Evolutionary conservation across 805 yeast species (phyloP).

Genomic region (Spathaspora gorwiae): DNA sequence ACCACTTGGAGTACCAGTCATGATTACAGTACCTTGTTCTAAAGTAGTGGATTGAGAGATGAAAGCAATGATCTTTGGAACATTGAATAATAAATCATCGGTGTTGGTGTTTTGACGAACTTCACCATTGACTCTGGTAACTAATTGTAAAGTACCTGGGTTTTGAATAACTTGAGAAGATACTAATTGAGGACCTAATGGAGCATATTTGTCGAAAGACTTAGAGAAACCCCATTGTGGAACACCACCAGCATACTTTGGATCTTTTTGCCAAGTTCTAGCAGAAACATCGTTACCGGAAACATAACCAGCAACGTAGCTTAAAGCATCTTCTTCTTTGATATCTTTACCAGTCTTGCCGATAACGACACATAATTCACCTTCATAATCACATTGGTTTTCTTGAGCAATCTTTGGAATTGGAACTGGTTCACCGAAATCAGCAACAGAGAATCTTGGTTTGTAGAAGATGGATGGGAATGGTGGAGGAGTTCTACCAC

Average conservation of each 20-base stretch:
- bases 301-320: constrained; percentile 48
- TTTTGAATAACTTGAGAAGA: constrained; percentile 25
- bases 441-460: constrained; percentile 43
- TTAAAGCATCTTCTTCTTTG: constrained; percentile 36
- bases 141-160: constrained; percentile 32
- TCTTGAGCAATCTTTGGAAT: constrained; percentile 40
- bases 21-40: constrained; percentile 49
- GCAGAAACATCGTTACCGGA: constrained; percentile 56
- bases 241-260: constrained; percentile 33
- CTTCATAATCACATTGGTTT: constrained; percentile 47
- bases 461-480: constrained; percentile 50
- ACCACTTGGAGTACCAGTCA: constrained; percentile 57
- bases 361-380: constrained; percentile 50
- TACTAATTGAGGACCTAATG: constrained; percentile 52
- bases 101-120: constrained; percentile 43
- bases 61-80: constrained; percentile 41
- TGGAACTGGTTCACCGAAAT: constrained; percentile 38
- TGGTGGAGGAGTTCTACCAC: constrained; percentile 38
- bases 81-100: constrained; percentile 45
- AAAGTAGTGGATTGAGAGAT: constrained; percentile 49
- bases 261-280: constrained; percentile 51
- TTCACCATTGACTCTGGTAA: constrained; percentile 45
- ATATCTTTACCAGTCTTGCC: constrained; percentile 47
- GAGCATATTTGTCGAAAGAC: constrained; percentile 54
- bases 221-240: constrained; percentile 51